phyloP scores from a whole-genome alignment of 371 early-diverging fungal genomes.

The Mortierella sp. region DNA sequence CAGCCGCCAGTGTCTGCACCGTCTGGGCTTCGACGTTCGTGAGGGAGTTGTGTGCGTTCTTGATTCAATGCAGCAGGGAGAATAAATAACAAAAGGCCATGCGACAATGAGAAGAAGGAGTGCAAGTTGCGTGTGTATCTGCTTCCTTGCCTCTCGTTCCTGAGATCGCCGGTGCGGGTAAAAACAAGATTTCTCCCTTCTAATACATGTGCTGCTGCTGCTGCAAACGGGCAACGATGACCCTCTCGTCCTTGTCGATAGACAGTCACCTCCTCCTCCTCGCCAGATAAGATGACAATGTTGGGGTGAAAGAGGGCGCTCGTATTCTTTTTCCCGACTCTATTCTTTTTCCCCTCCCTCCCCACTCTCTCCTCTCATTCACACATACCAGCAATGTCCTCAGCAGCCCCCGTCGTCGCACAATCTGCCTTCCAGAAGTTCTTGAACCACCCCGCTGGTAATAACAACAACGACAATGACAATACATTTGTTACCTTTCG shows the following conservation, averaged over 20 bases:
- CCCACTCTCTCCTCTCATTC: constrained; percentile 24
- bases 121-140: background rate
- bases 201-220: background rate
- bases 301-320: constrained; percentile 3
- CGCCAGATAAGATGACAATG: background rate
- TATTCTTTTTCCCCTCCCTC: constrained; percentile 23
- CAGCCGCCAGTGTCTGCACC: constrained; percentile 4
- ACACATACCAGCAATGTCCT: constrained; percentile 56
- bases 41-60: background rate
- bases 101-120: background rate
- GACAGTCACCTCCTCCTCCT: background rate
- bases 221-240: background rate
- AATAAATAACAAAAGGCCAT: background rate
- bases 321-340: constrained; percentile 12
- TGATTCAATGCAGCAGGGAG: background rate
- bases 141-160: background rate
- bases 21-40: constrained; percentile 6
- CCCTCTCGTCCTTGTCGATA: background rate
- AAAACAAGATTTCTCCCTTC: background rate
- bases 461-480: background rate
- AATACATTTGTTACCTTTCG: too few species aligned
- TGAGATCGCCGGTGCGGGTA: constrained; percentile 12
- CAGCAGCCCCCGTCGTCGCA: constrained; percentile 64
- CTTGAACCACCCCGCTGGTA: constrained; percentile 86
- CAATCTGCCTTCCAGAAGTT: constrained; percentile 74